Evolutionary conservation across 768 basidiomycete genomes (phyloP).

Genomic region (Rhizopogon roseolus): DNA sequence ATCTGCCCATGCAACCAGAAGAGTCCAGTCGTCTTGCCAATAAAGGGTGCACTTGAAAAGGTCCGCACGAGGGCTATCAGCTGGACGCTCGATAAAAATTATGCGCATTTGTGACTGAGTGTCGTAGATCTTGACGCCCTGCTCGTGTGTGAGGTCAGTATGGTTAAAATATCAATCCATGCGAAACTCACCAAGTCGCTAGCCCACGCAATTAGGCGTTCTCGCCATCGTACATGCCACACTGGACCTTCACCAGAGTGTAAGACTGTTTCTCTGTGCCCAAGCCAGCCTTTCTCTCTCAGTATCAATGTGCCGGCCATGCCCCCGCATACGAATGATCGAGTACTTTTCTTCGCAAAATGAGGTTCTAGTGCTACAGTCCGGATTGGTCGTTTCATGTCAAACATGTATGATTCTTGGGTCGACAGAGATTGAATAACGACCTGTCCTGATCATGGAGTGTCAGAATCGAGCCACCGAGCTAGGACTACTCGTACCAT

Average conservation of each 20-base stretch:
- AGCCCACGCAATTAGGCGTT: conserved; percentile 90
- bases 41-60: conserved; percentile 88
- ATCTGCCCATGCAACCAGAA: conserved; percentile 93
- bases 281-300: conserved; percentile 95
- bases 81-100: conserved; percentile 78
- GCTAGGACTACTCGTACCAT: conserved; percentile 54
- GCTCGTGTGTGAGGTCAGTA: conserved; percentile 1
- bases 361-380: conserved; percentile 87
- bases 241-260: conserved; percentile 90
- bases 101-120: conserved; percentile 71
- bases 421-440: conserved; percentile 79
- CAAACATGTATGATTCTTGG: conserved; percentile 77
- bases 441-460: conserved; percentile 66
- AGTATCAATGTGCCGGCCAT: conserved; percentile 83
- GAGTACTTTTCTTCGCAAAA: conserved; percentile 72
- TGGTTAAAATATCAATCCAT: not conserved
- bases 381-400: conserved; percentile 90
- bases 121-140: conserved; percentile 96
- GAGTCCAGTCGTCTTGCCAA: conserved; percentile 90
- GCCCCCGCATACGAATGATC: conserved; percentile 88
- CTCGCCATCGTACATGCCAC: conserved; percentile 87
- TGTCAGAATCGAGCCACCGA: not conserved
- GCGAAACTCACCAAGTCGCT: conserved; percentile 72
- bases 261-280: conserved; percentile 83
- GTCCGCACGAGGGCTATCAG: conserved; percentile 85